Percentiles rank a stretch among this genome's conserved stretches.
These are phyloP conservation scores for Chlamydomonas schloesseri DNA, from an alignment of 139 green algal genomes.

Conservation along the genomic window DNA sequence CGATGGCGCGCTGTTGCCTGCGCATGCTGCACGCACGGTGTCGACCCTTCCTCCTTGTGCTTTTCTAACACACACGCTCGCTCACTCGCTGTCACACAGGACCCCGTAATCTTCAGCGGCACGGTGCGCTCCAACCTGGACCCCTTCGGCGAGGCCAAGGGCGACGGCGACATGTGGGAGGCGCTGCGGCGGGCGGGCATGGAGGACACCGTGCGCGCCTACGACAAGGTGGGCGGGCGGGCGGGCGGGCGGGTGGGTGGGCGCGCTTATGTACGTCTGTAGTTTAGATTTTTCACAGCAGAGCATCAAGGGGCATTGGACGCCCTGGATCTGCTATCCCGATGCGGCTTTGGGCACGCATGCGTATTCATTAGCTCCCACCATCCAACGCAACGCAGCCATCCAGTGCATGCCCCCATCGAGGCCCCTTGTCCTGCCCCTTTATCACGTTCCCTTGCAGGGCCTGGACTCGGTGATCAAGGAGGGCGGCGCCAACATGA, in stretches of 20 bases:
- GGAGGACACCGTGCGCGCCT: constrained; percentile 49
- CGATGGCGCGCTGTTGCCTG: too few relatives aligned
- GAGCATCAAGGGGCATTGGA: too few relatives aligned
- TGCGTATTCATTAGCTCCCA: too few relatives aligned
- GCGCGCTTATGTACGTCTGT: too few relatives aligned
- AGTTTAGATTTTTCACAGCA: too few relatives aligned
- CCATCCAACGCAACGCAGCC: too few relatives aligned
- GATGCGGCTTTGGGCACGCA: too few relatives aligned
- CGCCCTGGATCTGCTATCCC: too few relatives aligned
- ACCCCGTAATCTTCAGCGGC: constrained; percentile 95
- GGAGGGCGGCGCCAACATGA: constrained; percentile 88
- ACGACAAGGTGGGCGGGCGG: constrained; percentile 14
- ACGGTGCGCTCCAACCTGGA: constrained; percentile 94
- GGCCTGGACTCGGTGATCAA: constrained; percentile 84
- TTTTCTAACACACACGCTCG: too few relatives aligned
- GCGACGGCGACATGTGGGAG: constrained; percentile 80
- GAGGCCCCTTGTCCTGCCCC: neutral
- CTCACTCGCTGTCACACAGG: constrained; percentile 63
- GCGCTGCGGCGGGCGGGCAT: constrained; percentile 63
- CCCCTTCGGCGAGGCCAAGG: constrained; percentile 81
- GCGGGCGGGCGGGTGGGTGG: neutral
- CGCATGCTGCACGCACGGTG: too few relatives aligned
- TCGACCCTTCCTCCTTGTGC: too few relatives aligned
- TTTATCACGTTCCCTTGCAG: neutral
- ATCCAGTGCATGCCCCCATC: too few relatives aligned